Evolutionary conservation across 2,329 filamentous ascomycete species (phyloP).

Genomic region (Ophiostoma novo-ulmi): DNA sequence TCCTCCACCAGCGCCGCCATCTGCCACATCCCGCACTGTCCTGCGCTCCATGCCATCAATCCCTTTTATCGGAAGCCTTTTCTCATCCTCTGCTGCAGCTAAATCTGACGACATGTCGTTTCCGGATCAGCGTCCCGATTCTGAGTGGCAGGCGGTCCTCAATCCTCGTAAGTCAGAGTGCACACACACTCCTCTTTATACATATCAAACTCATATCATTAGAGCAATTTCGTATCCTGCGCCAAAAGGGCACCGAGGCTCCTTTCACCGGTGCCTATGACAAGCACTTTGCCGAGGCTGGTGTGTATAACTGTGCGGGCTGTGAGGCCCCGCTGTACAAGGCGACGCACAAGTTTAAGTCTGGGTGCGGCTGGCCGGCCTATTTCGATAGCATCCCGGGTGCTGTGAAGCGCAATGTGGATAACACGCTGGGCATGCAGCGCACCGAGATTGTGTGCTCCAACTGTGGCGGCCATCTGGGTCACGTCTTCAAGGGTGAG

Average conservation of each 20-base stretch:
- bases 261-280: conserved; percentile 78
- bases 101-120: conserved; percentile 54
- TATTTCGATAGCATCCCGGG: conserved; percentile 95
- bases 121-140: conserved; percentile 72
- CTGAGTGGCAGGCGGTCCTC: conserved; percentile 86
- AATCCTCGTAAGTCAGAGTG: conserved; percentile 46
- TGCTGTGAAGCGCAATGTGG: conserved; percentile 76
- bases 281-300: conserved; percentile 70
- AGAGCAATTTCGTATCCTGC: conserved; percentile 95
- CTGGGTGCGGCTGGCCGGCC: conserved; percentile 94
- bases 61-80: conserved; percentile 72
- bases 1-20: conserved; percentile 43
- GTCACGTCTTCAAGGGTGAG: conserved; percentile 89
- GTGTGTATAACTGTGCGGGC: conserved; percentile 81
- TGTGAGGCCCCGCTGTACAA: conserved; percentile 88
- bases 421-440: conserved; percentile 72
- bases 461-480: conserved; percentile 88
- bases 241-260: conserved; percentile 84
- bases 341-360: conserved; percentile 91
- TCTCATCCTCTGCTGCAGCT: conserved; percentile 55
- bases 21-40: conserved; percentile 28
- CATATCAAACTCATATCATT: conserved; percentile 22
- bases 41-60: conserved; percentile 65
- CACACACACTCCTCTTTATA: neutral
- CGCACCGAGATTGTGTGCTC: conserved; percentile 90